Conservation (phyloP, 2,329 filamentous ascomycete genomes). For the Rhinocladiella similis region DNA sequence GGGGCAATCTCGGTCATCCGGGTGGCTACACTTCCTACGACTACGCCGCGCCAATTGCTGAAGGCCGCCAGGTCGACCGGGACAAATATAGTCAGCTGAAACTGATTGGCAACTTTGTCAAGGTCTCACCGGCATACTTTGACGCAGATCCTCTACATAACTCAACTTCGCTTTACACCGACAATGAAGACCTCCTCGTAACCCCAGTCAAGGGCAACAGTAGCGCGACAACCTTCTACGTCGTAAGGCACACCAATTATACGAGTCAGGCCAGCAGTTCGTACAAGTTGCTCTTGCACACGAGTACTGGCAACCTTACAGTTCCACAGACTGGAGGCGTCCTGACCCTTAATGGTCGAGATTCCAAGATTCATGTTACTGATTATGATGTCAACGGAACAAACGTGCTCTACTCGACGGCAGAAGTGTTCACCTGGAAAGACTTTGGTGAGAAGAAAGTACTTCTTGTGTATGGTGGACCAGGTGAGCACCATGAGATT, state of each 20-base stretch:
- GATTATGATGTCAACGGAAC: conserved; percentile 43
- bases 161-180: conserved; percentile 49
- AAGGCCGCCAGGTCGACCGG: conserved; percentile 66
- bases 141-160: conserved; percentile 56
- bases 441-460: conserved; percentile 28
- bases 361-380: conserved; percentile 46
- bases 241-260: conserved; percentile 67
- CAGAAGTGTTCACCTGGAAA: conserved; percentile 46
- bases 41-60: conserved; percentile 64
- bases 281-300: conserved; percentile 63
- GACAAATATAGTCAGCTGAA: conserved; percentile 82
- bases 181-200: conserved; percentile 54
- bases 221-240: conserved; percentile 62
- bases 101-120: conserved; percentile 72
- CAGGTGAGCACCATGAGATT: conserved; percentile 43
- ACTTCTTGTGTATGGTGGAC: conserved; percentile 43
- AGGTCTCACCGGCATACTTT: conserved; percentile 70
- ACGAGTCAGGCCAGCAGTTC: conserved; percentile 56
- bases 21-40: conserved; percentile 63
- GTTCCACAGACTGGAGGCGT: conserved; percentile 43
- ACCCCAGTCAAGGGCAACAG: conserved; percentile 61
- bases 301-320: conserved; percentile 40
- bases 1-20: conserved; percentile 73
- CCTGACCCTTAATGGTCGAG: conserved; percentile 41
- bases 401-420: conserved; percentile 45